Evolutionary conservation across 2,329 filamentous ascomycete genomes (phyloP), one percentile per base, ranked within the genome.

Genomic region (Colletotrichum abscissum): DNA sequence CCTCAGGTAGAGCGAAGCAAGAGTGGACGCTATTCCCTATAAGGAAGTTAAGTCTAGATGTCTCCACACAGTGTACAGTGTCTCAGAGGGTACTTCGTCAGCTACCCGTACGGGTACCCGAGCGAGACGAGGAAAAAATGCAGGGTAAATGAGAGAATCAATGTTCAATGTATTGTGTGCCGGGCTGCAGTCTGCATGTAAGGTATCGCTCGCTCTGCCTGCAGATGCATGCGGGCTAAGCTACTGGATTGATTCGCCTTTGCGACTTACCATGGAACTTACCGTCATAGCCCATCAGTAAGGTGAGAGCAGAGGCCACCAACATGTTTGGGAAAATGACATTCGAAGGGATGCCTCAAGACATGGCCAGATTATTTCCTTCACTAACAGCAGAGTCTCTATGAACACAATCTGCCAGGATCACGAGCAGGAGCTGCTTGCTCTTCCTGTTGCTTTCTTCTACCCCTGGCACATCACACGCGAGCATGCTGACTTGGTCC

Each of bases 31-130:
- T 22, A 63, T 60, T 52, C 66, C 38, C 26, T 54, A 64, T 69
- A 30, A 59, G 66, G 70, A 58, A 69, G 70, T 56, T 59, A 38
- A n/a, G 8, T 16, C 35, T 26, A 30, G 9, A 22, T n/a, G 14
- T 16, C 22, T 3, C 70, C 70, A 54, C 70, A 72, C 70, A 69
- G 70, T 72, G 70, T 24, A 5, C 4, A 19, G 4, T 4, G 6
- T n/a, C 4, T 1, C 7, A 4, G 2, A 24, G 54, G 70, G 59
- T 69, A 72, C 70, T 33, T 69, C 42, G 56, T 72, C 70, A 66
- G 66, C 66, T 72, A 64, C 59, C 66, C 66, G 59, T 59, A 58
- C 33, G 54, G 58, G 33, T 56, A 67, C 68, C 42, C 62, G 62
- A 58, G 24, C 62, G 62, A 58, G 33, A 67, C 68, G 69, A 71